Evolutionary conservation across 1,139 yeast species (phyloP).

Genomic region (Magnusiomyces suaveolens): DNA sequence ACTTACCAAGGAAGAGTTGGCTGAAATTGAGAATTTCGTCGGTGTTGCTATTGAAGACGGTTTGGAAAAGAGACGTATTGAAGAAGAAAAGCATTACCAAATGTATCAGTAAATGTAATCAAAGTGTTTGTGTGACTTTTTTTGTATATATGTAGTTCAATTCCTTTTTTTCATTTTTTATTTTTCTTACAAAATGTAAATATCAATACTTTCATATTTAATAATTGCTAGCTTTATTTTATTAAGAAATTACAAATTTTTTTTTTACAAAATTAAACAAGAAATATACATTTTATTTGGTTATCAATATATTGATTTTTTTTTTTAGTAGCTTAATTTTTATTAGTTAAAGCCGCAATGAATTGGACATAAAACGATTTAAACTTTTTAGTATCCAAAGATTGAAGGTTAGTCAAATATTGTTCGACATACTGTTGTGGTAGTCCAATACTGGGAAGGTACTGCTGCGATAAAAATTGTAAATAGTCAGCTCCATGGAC

Average conservation of each 20-base stretch:
- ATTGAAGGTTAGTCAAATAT: conserved; percentile 23
- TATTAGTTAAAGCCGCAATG: conserved; percentile 10
- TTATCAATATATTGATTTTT: not conserved
- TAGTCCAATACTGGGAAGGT: conserved; percentile 27
- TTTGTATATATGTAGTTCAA: no score
- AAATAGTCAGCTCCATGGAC: conserved; percentile 27
- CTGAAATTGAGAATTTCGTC: conserved; percentile 58
- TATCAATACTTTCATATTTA: no score
- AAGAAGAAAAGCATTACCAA: conserved; percentile 27
- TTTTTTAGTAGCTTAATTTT: not conserved
- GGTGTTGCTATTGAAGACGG: conserved; percentile 46
- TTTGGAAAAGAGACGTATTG: conserved; percentile 22
- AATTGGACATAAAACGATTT: conserved; percentile 22
- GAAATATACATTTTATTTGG: not conserved
- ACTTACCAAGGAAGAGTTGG: conserved; percentile 37
- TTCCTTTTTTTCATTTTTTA: no score
- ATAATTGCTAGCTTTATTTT: no score
- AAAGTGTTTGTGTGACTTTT: no score
- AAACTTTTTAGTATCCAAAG: conserved; percentile 24
- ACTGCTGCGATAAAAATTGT: conserved; percentile 21
- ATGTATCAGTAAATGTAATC: conserved; percentile 21
- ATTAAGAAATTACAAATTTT: no score
- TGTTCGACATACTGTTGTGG: conserved; percentile 24
- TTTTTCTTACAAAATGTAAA: no score
- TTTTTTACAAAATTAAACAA: no score